These are phyloP conservation scores for Aspergillus sp. DNA, from an alignment of 2,329 filamentous ascomycete species.

Conservation along the genomic window DNA sequence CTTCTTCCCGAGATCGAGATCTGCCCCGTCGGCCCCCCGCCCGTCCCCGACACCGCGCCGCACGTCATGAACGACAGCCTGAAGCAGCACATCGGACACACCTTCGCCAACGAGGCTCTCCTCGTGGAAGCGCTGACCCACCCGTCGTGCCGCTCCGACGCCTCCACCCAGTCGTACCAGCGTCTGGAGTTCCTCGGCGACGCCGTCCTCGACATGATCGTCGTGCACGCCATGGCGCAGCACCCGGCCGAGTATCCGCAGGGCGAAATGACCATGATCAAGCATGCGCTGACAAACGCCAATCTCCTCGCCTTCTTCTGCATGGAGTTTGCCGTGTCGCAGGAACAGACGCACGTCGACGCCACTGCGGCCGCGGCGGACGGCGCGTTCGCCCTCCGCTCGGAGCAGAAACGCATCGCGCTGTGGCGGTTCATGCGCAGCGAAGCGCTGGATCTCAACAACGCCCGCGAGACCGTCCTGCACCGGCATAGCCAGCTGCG, in stretches of 20 bases:
- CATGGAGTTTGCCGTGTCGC: constrained; percentile 51
- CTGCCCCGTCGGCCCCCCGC: background rate
- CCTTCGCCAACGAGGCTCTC: constrained; percentile 65
- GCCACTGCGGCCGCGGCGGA: background rate
- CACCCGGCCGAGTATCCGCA: constrained; percentile 45
- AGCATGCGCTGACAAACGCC: constrained; percentile 74
- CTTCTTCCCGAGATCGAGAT: constrained; percentile 60
- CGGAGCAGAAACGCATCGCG: constrained; percentile 35
- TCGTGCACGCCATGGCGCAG: constrained; percentile 52
- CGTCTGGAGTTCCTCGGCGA: constrained; percentile 88
- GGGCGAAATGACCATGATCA: constrained; percentile 70
- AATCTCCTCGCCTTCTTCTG: constrained; percentile 76
- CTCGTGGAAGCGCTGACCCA: constrained; percentile 82
- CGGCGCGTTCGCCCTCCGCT: constrained; percentile 25
- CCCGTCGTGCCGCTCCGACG: constrained; percentile 56
- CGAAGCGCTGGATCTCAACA: constrained; percentile 13
- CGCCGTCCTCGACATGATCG: constrained; percentile 74
- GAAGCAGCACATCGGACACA: constrained; percentile 58
- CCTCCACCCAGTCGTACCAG: constrained; percentile 61
- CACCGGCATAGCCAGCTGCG: constrained; percentile 52
- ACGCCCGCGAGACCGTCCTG: constrained; percentile 17
- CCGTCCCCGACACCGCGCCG: background rate
- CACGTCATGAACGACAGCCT: constrained; percentile 19
- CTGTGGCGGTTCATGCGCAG: constrained; percentile 70
- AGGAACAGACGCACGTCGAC: constrained; percentile 8